Conservation (phyloP, 257 asterid genomes). For the Anisodus tanguticus region DNA sequence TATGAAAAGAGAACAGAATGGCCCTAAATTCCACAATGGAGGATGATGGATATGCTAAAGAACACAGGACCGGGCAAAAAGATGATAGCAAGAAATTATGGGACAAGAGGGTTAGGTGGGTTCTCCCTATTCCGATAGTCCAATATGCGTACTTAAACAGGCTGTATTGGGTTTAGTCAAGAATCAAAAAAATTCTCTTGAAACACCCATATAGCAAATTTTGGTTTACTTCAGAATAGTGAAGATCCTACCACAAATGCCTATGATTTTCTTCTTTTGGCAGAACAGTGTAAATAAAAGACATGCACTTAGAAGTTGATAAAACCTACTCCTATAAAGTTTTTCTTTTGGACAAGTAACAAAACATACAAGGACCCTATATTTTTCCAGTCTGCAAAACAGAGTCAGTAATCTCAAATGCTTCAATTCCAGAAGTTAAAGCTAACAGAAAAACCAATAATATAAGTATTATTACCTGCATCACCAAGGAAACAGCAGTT, state of each 20-base stretch:
- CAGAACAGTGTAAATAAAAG: background rate
- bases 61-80: background rate
- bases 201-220: slow-evolving; percentile 1
- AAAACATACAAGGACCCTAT: background rate
- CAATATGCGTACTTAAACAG: background rate
- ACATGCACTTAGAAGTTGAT: background rate
- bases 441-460: background rate
- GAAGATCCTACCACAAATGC: background rate
- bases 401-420: background rate
- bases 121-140: background rate
- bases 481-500: slow-evolving; percentile 80
- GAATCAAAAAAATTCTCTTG: background rate
- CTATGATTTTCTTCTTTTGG: background rate
- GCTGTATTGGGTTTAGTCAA: background rate
- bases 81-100: background rate
- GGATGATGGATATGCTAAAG: background rate
- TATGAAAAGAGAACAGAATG: background rate
- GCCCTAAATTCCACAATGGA: background rate
- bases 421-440: background rate
- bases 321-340: background rate
- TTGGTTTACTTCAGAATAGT: background rate
- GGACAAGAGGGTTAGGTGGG: background rate
- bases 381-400: background rate
- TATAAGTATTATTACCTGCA: slow-evolving; percentile 56
- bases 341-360: background rate